Evolutionary conservation across 2,329 filamentous ascomycete genomes (phyloP).

Genomic region (Beauveria varroae): DNA sequence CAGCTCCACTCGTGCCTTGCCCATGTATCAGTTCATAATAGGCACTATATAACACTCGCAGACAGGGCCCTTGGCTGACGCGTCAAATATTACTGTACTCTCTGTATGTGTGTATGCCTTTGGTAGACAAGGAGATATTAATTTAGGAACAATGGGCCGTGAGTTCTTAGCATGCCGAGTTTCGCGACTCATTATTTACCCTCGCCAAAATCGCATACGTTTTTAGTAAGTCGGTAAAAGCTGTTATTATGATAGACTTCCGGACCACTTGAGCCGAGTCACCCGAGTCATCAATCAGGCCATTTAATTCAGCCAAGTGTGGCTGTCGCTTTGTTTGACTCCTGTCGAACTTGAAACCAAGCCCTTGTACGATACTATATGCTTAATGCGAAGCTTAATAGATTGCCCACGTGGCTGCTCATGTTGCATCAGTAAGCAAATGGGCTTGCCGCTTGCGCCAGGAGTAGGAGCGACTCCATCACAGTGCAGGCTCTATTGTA

Average conservation of each 20-base stretch:
- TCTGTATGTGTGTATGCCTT: neutral
- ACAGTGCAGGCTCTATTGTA: neutral
- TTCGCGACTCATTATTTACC: neutral
- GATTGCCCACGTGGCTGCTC: neutral
- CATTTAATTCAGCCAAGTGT: neutral
- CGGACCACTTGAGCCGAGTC: neutral
- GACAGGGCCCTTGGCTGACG: neutral
- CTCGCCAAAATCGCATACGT: neutral
- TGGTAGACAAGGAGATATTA: neutral
- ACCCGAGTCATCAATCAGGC: neutral
- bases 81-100: neutral
- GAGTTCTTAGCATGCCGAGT: neutral
- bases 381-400: neutral
- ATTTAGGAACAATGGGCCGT: neutral
- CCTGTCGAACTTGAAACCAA: neutral
- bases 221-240: too few relatives aligned
- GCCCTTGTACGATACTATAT: neutral
- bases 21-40: neutral
- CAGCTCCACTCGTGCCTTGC: neutral
- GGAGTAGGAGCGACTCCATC: neutral
- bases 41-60: neutral
- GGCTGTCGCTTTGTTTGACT: neutral
- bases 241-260: neutral
- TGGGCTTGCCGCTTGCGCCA: neutral
- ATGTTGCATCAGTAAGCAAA: neutral